phyloP scores from a whole-genome alignment of 2,329 filamentous ascomycete genomes.

The Nannizziopsis barbatae region DNA sequence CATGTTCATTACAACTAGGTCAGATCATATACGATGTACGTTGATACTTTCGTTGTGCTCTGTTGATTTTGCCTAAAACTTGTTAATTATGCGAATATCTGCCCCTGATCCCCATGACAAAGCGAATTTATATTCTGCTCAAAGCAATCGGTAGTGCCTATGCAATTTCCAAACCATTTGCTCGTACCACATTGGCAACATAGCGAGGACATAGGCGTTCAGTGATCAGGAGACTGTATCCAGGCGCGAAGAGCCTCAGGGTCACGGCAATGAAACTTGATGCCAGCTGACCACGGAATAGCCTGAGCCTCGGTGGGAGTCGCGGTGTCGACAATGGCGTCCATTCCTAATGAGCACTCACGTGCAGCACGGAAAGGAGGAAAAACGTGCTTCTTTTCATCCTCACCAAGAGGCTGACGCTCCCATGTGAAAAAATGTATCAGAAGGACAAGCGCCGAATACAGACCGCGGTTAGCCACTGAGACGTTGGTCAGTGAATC shows the following conservation, averaged over 20 bases:
- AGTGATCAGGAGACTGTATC: background rate
- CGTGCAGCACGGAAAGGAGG: conserved; percentile 21
- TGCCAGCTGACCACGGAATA: conserved; percentile 17
- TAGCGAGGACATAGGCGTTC: background rate
- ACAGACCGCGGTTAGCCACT: conserved; percentile 17
- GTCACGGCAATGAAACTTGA: conserved; percentile 14
- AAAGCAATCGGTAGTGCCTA: no score
- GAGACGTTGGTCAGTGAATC: conserved; percentile 2
- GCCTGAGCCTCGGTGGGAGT: conserved; percentile 17
- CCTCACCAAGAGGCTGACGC: conserved; percentile 14
- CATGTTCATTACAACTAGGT: no score
- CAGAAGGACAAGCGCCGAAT: conserved; percentile 16
- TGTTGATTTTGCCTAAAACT: no score
- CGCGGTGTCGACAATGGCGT: conserved; percentile 15
- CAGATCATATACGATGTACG: no score
- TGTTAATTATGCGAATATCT: no score
- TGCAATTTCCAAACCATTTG: no score
- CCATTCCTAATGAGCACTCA: conserved; percentile 17
- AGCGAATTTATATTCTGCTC: no score
- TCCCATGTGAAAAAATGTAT: conserved; percentile 18
- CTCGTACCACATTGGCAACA: no score
- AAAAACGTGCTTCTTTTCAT: conserved; percentile 17
- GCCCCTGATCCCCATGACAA: no score
- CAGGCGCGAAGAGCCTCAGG: background rate
- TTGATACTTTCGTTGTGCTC: no score